These are phyloP conservation scores for Boletus huronensis DNA, from an alignment of 768 basidiomycete genomes.

Conservation along the genomic window DNA sequence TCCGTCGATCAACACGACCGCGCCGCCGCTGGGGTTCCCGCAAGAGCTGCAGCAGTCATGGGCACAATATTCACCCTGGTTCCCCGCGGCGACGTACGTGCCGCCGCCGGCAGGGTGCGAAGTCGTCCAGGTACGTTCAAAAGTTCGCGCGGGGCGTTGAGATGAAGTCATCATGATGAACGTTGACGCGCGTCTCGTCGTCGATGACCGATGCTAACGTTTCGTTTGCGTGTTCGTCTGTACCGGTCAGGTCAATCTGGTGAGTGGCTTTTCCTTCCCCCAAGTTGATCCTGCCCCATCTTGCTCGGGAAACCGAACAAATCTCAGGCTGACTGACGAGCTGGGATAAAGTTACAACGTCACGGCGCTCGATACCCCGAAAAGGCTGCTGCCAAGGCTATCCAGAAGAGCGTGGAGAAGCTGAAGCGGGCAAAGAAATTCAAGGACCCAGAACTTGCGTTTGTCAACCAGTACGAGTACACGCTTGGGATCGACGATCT, in stretches of 20 bases:
- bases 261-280: not conserved
- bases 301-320: not conserved
- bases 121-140: conserved; percentile 48
- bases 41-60: conserved; percentile 34
- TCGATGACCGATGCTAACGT: not conserved
- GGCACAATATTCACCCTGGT: conserved; percentile 60
- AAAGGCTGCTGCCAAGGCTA: conserved; percentile 36
- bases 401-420: conserved; percentile 48
- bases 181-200: not conserved
- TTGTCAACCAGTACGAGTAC: conserved; percentile 55
- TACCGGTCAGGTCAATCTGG: conserved; percentile 16
- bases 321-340: not conserved
- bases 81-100: conserved; percentile 41
- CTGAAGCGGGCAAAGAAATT: conserved; percentile 45
- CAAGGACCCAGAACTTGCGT: conserved; percentile 43
- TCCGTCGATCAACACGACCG: conserved; percentile 2
- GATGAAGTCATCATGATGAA: not conserved
- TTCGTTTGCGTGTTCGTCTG: not conserved
- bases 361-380: conserved; percentile 79
- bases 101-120: conserved; percentile 44
- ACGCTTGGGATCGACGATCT: conserved; percentile 54
- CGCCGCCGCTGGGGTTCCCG: conserved; percentile 7
- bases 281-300: not conserved
- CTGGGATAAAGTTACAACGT: conserved; percentile 53
- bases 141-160: not conserved